Evolutionary conservation across 1,284 basidiomycete species (phyloP).

Genomic region (Marasmius fiardii): DNA sequence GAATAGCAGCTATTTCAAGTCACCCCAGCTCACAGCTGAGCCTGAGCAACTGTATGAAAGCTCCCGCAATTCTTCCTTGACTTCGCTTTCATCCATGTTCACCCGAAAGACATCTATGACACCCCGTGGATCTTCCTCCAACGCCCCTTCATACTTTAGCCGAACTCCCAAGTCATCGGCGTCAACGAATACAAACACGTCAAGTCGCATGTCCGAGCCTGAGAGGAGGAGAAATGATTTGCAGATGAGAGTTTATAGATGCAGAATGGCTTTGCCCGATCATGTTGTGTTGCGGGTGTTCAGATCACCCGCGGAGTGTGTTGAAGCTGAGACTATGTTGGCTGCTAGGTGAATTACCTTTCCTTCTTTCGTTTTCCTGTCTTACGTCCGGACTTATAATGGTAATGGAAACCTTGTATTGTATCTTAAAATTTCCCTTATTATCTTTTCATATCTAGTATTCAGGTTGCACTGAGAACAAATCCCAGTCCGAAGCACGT

Average conservation of each 20-base stretch:
- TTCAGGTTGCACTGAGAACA: too few relatives aligned
- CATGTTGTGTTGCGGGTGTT: slow-evolving; percentile 62
- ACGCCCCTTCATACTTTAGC: neutral
- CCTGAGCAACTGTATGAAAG: slow-evolving; percentile 16
- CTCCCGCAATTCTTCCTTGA: slow-evolving; percentile 11
- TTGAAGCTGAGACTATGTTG: slow-evolving; percentile 47
- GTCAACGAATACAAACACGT: slow-evolving; percentile 2
- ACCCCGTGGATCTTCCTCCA: slow-evolving; percentile 13
- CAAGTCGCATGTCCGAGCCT: slow-evolving; percentile 34
- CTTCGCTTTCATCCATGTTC: slow-evolving; percentile 19
- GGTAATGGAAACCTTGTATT: neutral
- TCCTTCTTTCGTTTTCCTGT: neutral
- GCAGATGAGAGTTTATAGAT: slow-evolving; percentile 58
- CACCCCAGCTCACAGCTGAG: slow-evolving; percentile 23
- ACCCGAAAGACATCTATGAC: slow-evolving; percentile 12
- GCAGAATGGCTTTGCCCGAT: slow-evolving; percentile 50
- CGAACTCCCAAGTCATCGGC: slow-evolving; percentile 15
- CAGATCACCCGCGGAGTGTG: slow-evolving; percentile 60
- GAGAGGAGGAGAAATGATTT: slow-evolving; percentile 55
- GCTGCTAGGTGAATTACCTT: slow-evolving; percentile 3
- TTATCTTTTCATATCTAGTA: neutral
- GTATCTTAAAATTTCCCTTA: neutral
- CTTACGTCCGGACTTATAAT: neutral
- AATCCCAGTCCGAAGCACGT: too few relatives aligned
- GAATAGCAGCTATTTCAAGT: slow-evolving; percentile 19